Base-by-base conservation (phyloP, 108 stramenopile species). In the Stephanodiscus triporus region DNA sequence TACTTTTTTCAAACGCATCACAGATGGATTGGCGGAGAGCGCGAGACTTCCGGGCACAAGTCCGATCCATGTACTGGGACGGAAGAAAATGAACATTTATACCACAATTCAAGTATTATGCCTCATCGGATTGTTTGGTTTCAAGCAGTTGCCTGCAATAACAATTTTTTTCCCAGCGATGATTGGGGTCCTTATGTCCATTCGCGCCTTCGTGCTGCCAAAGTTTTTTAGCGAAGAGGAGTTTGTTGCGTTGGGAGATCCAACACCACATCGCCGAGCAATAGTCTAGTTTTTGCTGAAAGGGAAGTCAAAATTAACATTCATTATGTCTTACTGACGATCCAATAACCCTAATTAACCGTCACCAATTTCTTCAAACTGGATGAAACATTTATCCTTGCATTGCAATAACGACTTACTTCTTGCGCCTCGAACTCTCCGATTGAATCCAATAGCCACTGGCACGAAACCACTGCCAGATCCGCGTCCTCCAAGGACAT, bases 121-220 rank as follows among this genome's bases (percentile, higher is more conserved):
- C 70, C 62, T 96, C 59, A 66, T 84, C 34, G 89, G 94, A 17
- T 84, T 98, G 22, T 98, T 96, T 92, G 77, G 82, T 9, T 91
- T 98, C 71, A 98, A 98, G 73, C 87, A 88, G 71, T 90, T 93
- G 80, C 82, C 84, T 53, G 73, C 88, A 32, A 98, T 95, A 23
- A 88, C 96, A 61, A 95, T 98, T n/a, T 97, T 98, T 87, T 98
- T 98, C 65, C 97, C 97, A 2, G 88, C 90, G 20, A 92, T 95
- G 49, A 98, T 98, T 71, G 94, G 95, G 0, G 51, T 98, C 65
- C 76, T 98, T 23, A 95, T 98, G 88, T 66, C 87, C 13, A 90
- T 97, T 68, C 85, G 97, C 48, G 74, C 83, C 9, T 75, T 81
- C 37, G 57, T 92, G 29, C 77, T 98, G 26, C 97, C 97, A 0